These are phyloP conservation scores for Glomus cerebriforme DNA, from an alignment of 192 early-diverging fungal genomes.

Conservation along the genomic window DNA sequence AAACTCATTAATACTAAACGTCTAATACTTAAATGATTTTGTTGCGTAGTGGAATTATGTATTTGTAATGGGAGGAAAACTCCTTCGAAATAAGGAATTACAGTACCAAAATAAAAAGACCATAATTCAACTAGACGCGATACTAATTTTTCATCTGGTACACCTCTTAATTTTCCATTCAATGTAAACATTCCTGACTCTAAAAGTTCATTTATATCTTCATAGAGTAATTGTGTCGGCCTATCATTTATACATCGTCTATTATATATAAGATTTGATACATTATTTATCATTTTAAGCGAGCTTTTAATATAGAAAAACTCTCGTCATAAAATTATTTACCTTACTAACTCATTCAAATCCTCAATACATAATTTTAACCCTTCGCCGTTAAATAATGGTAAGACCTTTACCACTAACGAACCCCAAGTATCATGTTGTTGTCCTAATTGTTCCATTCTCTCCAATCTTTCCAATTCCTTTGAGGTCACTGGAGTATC, in stretches of 20 bases:
- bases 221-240: slow-evolving; percentile 42
- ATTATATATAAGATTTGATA: not conserved
- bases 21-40: slow-evolving; percentile 43
- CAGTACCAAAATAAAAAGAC: slow-evolving; percentile 80
- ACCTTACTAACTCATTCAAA: slow-evolving; percentile 77
- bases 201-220: slow-evolving; percentile 62
- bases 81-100: slow-evolving; percentile 83
- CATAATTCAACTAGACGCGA: slow-evolving; percentile 74
- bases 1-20: slow-evolving; percentile 64
- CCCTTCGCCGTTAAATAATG: slow-evolving; percentile 86
- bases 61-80: slow-evolving; percentile 77
- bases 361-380: slow-evolving; percentile 84
- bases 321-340: not conserved
- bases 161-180: slow-evolving; percentile 64
- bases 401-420: slow-evolving; percentile 72
- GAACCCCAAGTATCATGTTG: slow-evolving; percentile 69
- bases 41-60: slow-evolving; percentile 22
- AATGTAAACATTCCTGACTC: slow-evolving; percentile 66
- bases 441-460: not conserved
- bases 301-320: no score
- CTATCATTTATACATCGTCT: slow-evolving; percentile 51
- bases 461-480: slow-evolving; percentile 3
- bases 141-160: slow-evolving; percentile 65
- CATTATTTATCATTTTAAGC: no score
- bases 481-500: not conserved